Conservation (phyloP, 1,139 yeast genomes). For the Fermentozyma sake region DNA sequence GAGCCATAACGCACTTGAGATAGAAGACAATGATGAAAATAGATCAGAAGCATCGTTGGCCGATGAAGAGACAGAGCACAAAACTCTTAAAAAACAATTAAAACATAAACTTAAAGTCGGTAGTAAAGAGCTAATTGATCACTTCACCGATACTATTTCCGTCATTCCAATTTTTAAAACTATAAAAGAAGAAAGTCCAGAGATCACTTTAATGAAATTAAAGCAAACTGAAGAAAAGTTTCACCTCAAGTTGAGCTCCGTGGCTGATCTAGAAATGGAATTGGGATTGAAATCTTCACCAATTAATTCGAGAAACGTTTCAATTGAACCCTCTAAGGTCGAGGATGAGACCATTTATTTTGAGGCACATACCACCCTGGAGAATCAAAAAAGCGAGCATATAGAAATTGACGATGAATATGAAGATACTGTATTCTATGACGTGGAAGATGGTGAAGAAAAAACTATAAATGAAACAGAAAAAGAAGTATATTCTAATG, state of each 20-base stretch:
- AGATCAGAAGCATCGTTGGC: conserved; percentile 27
- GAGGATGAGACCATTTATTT: conserved; percentile 1
- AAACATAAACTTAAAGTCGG: conserved; percentile 1
- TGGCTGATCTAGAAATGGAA: conserved; percentile 24
- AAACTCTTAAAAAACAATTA: conserved; percentile 1
- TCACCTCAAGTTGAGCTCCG: conserved; percentile 28
- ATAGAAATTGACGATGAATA: conserved; percentile 1
- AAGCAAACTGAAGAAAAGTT: conserved; percentile 29
- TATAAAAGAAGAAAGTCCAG: conserved; percentile 29
- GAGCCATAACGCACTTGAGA: conserved; percentile 6
- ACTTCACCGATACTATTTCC: conserved; percentile 2
- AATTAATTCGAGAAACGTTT: conserved; percentile 1
- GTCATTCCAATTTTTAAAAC: conserved; percentile 28
- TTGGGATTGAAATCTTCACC: conserved; percentile 9
- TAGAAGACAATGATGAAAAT: conserved; percentile 15
- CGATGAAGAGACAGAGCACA: conserved; percentile 16
- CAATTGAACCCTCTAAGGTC: conserved; percentile 1
- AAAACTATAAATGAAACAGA: no score
- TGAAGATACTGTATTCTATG: conserved; percentile 2
- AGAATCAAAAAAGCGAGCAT: conserved; percentile 1
- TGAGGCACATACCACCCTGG: conserved; percentile 3
- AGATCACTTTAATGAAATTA: conserved; percentile 23
- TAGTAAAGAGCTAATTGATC: conserved; percentile 2
- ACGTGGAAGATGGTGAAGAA: conserved; percentile 1
- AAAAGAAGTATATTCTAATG: no score